Evolutionary conservation across 2,329 filamentous ascomycete species (phyloP), one percentile per base, ranked within the genome.

Genomic region (Aspergillus tanneri): DNA sequence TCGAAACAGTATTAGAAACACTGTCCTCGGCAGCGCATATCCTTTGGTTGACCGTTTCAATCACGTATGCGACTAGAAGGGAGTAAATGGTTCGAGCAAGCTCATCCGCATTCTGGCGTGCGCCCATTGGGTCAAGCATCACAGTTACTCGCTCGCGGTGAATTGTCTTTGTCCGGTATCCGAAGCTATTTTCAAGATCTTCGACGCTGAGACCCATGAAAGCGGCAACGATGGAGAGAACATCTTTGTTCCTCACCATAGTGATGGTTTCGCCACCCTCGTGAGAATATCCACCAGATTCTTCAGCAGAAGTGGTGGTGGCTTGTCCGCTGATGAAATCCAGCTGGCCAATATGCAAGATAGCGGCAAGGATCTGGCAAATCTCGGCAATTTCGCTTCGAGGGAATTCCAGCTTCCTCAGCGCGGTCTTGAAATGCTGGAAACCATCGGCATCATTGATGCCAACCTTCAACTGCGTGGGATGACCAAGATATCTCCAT

Each of bases 101-200:
- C 70, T 97, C 93, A 64, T 97, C 91, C 12, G 93, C 93, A 59
- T 96, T 96, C 30, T 84, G 86, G 42, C 90, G 86, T 37, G 93
- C 93, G 30, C 93, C 93, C 48, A 84, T 85, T 5, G 92, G 89
- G 64, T 99, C 93, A 25, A 99, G 81, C 91, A 99, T 95, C 56
- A 99, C 88, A 0, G 93, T 99, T n/a, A 99, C 93, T 46, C 93
- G 86, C 76, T 99, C 93, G 55, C 90, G 87, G 65, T 95, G 88
- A 47, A 99, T 86, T 59, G 93, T 96, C 77, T 95, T 96, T 16
- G 90, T 97, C 74, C 95, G 95, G 77, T 96, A 96, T 3, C 91
- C 90, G 49, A 99, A 77, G 23, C 90, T 95, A 30, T 82, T 85
- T 72, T 99, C 91, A 5, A 99, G 78, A 51, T 95, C 89, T 40